A percentile compares a stretch with the other conserved stretches of the same genome.
phyloP scores from a whole-genome alignment of 163 green algal genomes.

The Chlorella variabilis region DNA sequence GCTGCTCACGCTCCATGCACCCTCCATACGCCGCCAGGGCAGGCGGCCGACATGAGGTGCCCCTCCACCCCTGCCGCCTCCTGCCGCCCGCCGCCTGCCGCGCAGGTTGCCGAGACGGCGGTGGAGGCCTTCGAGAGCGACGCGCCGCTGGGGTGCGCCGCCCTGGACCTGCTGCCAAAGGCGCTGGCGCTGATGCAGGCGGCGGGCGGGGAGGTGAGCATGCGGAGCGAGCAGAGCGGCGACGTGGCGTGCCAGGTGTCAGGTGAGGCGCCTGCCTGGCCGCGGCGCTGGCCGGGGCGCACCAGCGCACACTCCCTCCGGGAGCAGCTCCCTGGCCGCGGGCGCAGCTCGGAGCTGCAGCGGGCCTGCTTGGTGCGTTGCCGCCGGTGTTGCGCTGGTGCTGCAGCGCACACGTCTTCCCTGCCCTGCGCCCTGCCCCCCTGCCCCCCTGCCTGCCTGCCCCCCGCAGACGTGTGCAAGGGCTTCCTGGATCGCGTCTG shows the following conservation, averaged over 20 bases:
- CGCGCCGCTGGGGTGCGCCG: neutral
- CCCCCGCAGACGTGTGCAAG: slow-evolving; percentile 26
- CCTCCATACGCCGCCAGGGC: neutral
- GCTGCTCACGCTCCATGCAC: neutral
- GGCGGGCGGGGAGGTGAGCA: neutral
- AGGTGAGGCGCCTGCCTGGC: neutral
- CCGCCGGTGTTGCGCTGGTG: too few species aligned
- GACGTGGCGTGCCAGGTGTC: neutral
- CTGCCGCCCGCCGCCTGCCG: neutral
- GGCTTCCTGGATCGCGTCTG: neutral
- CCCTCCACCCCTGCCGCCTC: neutral
- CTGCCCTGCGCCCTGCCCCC: too few species aligned
- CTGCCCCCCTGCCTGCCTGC: too few species aligned
- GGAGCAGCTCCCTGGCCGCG: too few species aligned
- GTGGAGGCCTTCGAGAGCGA: slow-evolving; percentile 37
- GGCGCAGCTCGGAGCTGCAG: too few species aligned
- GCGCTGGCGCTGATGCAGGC: slow-evolving; percentile 34
- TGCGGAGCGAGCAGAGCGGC: neutral
- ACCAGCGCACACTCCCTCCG: too few species aligned
- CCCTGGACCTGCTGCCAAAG: slow-evolving; percentile 36
- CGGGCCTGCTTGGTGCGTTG: too few species aligned
- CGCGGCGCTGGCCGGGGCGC: neutral
- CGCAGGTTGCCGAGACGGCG: slow-evolving; percentile 23
- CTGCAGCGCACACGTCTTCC: too few species aligned
- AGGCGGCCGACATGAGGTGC: too few species aligned